phyloP scores from a whole-genome alignment of 805 yeast species.

The Wickerhamiella lipophila region DNA sequence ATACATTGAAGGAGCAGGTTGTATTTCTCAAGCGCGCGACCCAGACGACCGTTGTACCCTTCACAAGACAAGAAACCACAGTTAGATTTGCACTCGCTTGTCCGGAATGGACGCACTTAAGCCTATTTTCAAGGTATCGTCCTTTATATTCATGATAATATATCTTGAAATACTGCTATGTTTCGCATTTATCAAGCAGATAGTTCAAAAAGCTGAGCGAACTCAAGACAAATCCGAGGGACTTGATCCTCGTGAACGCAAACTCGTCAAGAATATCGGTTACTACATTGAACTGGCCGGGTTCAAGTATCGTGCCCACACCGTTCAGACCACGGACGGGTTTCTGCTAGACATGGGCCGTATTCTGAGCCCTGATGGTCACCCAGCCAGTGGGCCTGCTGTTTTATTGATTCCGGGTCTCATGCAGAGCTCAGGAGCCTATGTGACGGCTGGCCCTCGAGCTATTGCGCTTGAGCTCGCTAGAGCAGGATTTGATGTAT shows the following conservation, averaged over 20 bases:
- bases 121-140: constrained; percentile 15
- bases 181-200: constrained; percentile 17
- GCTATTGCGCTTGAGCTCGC: constrained; percentile 56
- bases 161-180: constrained; percentile 21
- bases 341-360: constrained; percentile 56
- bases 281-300: constrained; percentile 58
- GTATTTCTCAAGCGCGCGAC: background rate
- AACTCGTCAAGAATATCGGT: constrained; percentile 41
- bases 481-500: constrained; percentile 82
- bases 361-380: constrained; percentile 22
- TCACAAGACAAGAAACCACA: too few species aligned
- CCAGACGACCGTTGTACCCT: background rate
- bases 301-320: constrained; percentile 45
- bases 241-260: constrained; percentile 28
- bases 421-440: constrained; percentile 77
- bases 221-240: background rate
- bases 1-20: background rate
- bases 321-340: constrained; percentile 67
- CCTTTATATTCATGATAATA: constrained; percentile 20
- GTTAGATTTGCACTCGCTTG: background rate
- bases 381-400: constrained; percentile 34
- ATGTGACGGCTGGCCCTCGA: constrained; percentile 66
- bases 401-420: constrained; percentile 74
- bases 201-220: constrained; percentile 5
- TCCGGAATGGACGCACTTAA: background rate